Evolutionary conservation across 257 asterid species (phyloP).

Genomic region (Petunia axillaris): DNA sequence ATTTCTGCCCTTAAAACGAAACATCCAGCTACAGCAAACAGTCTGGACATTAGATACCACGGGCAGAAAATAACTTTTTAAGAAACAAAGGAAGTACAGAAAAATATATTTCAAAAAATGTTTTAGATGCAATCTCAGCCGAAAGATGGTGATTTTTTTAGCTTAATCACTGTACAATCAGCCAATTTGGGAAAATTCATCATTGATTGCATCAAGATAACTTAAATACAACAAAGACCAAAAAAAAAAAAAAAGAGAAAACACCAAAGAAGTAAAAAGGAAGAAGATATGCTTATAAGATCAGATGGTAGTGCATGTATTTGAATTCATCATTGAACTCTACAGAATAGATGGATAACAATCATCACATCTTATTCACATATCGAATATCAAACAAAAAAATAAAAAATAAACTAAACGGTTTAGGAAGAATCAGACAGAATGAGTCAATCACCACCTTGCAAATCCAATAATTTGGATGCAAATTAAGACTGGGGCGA

Average conservation of each 20-base stretch:
- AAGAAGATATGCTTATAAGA: constrained; percentile 32
- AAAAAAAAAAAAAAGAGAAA: too few relatives aligned
- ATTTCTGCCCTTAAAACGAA: constrained; percentile 60
- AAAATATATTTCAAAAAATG: constrained; percentile 20
- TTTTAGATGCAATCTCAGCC: constrained; percentile 64
- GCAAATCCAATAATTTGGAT: constrained; percentile 23
- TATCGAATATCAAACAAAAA: neutral
- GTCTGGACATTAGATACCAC: constrained; percentile 54
- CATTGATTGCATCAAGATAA: constrained; percentile 47
- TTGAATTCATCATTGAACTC: constrained; percentile 55
- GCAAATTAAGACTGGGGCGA: constrained; percentile 56
- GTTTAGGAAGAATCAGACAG: constrained; percentile 33
- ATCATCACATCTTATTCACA: constrained; percentile 38
- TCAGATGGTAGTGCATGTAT: constrained; percentile 89
- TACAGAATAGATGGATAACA: constrained; percentile 52
- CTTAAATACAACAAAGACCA: too few relatives aligned
- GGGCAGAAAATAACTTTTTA: constrained; percentile 31
- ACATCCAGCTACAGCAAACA: constrained; percentile 43
- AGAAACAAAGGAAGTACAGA: neutral
- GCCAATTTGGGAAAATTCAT: constrained; percentile 39
- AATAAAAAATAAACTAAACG: too few relatives aligned
- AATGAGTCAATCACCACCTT: constrained; percentile 42
- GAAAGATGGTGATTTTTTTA: constrained; percentile 74
- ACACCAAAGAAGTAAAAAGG: neutral
- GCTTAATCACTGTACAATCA: constrained; percentile 55